A percentile compares a stretch with the other conserved stretches of the same genome.
Evolutionary conservation across 305 asterid species (phyloP).

Genomic region (Ajuga reptans): DNA sequence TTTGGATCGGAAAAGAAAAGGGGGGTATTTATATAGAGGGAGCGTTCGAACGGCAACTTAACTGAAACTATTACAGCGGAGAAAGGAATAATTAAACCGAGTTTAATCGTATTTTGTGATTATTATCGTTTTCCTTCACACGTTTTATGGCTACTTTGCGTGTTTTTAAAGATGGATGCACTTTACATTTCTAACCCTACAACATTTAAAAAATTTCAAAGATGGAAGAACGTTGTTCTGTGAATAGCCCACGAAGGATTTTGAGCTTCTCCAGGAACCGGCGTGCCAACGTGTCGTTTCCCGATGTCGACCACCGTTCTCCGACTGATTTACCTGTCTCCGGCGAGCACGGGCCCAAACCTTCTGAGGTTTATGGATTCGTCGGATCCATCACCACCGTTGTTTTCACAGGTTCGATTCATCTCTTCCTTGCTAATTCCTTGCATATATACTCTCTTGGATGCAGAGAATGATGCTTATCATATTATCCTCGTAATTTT

Average conservation of each 20-base stretch:
- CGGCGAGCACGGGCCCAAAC: constrained; percentile 73
- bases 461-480: not conserved
- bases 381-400: constrained; percentile 78
- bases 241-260: constrained; percentile 71
- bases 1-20: constrained; percentile 3
- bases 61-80: constrained; percentile 16
- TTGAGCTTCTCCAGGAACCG: constrained; percentile 71
- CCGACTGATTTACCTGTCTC: constrained; percentile 53
- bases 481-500: not conserved
- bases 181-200: too few species aligned
- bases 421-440: not conserved
- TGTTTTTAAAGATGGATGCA: not conserved
- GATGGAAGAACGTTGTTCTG: constrained; percentile 72
- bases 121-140: constrained; percentile 17
- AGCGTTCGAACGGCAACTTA: constrained; percentile 20
- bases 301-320: constrained; percentile 35
- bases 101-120: not conserved
- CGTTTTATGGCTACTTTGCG: constrained; percentile 26
- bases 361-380: constrained; percentile 72
- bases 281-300: constrained; percentile 36
- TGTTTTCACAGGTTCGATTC: constrained; percentile 51
- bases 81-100: not conserved
- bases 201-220: too few species aligned
- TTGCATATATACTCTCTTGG: not conserved
- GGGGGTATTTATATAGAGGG: constrained; percentile 14